A percentile compares a stretch with the other conserved stretches of the same genome.
These are phyloP conservation scores for Metschnikowia amazonensis DNA, from an alignment of 805 yeast species.

Conservation along the genomic window DNA sequence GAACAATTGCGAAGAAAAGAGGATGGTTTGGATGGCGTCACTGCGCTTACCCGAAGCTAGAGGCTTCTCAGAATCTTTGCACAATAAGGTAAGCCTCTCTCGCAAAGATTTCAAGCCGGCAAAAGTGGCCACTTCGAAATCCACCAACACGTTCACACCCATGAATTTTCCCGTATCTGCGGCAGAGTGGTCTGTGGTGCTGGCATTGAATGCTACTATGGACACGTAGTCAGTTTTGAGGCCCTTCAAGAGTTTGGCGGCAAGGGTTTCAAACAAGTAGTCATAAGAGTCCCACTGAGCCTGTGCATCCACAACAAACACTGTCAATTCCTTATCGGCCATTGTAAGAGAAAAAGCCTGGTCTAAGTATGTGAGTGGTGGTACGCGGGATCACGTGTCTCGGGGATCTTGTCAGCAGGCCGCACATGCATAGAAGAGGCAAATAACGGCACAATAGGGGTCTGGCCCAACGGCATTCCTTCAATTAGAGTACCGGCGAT, in stretches of 20 bases:
- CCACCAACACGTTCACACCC: constrained; percentile 16
- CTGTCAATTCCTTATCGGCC: constrained; percentile 41
- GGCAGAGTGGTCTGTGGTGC: constrained; percentile 15
- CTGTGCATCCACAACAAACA: constrained; percentile 50
- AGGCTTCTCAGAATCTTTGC: not conserved
- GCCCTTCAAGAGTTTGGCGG: constrained; percentile 38
- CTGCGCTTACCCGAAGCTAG: not conserved
- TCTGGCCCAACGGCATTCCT: constrained; percentile 1
- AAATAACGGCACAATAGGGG: not conserved
- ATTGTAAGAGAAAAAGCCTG: constrained; percentile 9
- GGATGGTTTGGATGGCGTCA: constrained; percentile 28
- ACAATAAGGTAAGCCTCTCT: constrained; percentile 8
- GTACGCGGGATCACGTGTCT: constrained; percentile 1
- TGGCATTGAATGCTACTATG: constrained; percentile 27
- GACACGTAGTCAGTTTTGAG: constrained; percentile 41
- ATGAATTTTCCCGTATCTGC: constrained; percentile 14
- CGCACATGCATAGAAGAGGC: not conserved
- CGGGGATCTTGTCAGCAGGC: not conserved
- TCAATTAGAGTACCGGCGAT: not conserved
- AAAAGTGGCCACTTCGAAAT: constrained; percentile 22
- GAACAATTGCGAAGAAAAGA: constrained; percentile 35
- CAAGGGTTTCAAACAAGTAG: constrained; percentile 41
- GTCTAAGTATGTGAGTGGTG: not conserved
- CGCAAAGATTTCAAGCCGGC: constrained; percentile 11
- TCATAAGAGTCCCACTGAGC: constrained; percentile 38